Evolutionary conservation across 2,329 filamentous ascomycete genomes (phyloP).

Genomic region (Neoscytalidium dimidiatum): DNA sequence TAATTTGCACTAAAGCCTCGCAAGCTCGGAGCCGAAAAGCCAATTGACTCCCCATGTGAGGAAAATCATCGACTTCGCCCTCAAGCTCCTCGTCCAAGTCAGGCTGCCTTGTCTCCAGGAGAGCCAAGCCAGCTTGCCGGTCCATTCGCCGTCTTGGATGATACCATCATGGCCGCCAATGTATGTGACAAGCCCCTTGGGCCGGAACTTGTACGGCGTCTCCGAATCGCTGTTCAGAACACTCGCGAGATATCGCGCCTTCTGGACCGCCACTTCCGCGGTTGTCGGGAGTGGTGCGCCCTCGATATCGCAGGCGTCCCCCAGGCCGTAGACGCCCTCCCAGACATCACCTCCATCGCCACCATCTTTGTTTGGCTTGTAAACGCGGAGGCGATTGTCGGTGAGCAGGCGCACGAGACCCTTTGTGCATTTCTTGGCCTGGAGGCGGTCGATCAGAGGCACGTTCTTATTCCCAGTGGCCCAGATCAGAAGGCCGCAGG

Average conservation of each 20-base stretch:
- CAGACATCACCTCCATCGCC: constrained; percentile 27
- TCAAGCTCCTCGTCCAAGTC: constrained; percentile 39
- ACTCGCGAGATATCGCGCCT: constrained; percentile 38
- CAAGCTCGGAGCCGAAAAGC: constrained; percentile 37
- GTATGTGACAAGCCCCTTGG: constrained; percentile 43
- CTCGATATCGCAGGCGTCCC: constrained; percentile 44
- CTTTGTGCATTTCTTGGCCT: constrained; percentile 35
- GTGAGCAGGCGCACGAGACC: constrained; percentile 39
- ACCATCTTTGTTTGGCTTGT: constrained; percentile 27
- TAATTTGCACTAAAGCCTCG: constrained; percentile 39
- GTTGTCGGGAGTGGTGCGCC: constrained; percentile 36
- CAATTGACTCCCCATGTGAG: constrained; percentile 37
- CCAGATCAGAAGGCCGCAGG: constrained; percentile 43
- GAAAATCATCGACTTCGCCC: constrained; percentile 33
- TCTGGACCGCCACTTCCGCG: constrained; percentile 42
- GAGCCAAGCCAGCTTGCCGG: constrained; percentile 45
- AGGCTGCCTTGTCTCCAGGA: constrained; percentile 45
- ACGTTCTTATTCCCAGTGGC: constrained; percentile 41
- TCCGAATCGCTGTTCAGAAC: constrained; percentile 51
- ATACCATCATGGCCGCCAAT: constrained; percentile 46
- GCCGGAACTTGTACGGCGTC: constrained; percentile 42
- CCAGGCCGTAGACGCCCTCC: constrained; percentile 32
- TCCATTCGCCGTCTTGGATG: constrained; percentile 44
- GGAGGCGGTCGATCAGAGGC: constrained; percentile 34
- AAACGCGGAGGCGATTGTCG: constrained; percentile 34